phyloP scores from a whole-genome alignment of 2,329 filamentous ascomycete genomes.

The Pezicula carpinea region DNA sequence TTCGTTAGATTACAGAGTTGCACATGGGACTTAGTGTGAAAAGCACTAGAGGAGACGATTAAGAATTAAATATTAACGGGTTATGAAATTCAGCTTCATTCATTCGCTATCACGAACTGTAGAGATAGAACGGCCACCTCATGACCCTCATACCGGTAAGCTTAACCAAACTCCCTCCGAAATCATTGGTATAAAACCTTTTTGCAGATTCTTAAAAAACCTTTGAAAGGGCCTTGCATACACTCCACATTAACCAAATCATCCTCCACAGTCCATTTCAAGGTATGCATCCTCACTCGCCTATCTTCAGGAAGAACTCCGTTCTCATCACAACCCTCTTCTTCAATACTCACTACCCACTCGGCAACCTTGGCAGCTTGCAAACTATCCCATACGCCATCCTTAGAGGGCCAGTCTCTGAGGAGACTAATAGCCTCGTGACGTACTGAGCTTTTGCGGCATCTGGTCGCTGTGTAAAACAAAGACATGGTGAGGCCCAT shows the following conservation, averaged over 20 bases:
- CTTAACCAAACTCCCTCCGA: no score
- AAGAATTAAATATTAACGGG: no score
- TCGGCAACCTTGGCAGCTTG: constrained; percentile 16
- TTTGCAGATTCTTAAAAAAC: constrained; percentile 9
- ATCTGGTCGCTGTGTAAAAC: constrained; percentile 15
- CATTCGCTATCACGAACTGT: no score
- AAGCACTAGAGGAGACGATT: no score
- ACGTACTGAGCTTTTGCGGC: constrained; percentile 12
- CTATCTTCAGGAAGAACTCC: constrained; percentile 11
- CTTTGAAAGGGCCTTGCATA: constrained; percentile 14
- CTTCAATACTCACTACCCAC: constrained; percentile 14
- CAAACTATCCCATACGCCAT: constrained; percentile 16
- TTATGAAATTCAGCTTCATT: no score
- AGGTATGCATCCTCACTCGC: constrained; percentile 13
- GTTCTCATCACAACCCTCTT: constrained; percentile 5
- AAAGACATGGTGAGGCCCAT: constrained; percentile 14
- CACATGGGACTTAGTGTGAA: no score
- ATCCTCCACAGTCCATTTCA: constrained; percentile 11
- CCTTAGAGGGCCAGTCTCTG: constrained; percentile 11
- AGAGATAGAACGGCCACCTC: no score
- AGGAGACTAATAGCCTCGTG: constrained; percentile 12
- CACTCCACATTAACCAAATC: constrained; percentile 14
- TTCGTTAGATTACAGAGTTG: no score
- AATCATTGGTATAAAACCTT: no score
- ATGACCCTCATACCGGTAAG: no score